phyloP scores from a whole-genome alignment of 1,284 basidiomycete species.

The Ceraceosorus guamensis region DNA sequence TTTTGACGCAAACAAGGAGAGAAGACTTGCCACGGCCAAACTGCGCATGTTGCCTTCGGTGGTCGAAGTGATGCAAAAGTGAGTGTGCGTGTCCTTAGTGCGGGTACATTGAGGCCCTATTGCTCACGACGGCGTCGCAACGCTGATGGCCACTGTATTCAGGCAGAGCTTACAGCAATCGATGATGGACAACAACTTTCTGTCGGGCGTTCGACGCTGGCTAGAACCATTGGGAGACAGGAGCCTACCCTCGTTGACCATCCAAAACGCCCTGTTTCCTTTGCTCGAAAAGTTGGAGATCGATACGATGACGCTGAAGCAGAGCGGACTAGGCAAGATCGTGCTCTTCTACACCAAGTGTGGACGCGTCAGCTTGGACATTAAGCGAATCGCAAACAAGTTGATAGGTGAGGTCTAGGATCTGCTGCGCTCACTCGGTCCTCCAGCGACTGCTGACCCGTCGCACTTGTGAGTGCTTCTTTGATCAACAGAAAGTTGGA shows the following conservation, averaged over 20 bases:
- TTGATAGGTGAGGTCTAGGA: conserved; percentile 60
- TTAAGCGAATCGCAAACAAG: conserved; percentile 71
- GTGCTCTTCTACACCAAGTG: conserved; percentile 92
- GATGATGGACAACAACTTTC: conserved; percentile 87
- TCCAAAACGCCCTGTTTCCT: conserved; percentile 84
- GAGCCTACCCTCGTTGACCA: conserved; percentile 88
- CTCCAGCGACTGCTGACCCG: not conserved
- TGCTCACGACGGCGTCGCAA: not conserved
- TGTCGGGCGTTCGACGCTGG: conserved; percentile 84
- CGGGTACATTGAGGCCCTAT: not conserved
- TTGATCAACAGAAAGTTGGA: conserved; percentile 32
- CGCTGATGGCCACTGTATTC: not conserved
- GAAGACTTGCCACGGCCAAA: conserved; percentile 78
- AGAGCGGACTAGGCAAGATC: conserved; percentile 82
- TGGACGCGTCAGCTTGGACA: conserved; percentile 69
- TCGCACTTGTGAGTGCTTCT: not conserved
- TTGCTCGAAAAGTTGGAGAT: conserved; percentile 68
- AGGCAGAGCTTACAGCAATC: conserved; percentile 63
- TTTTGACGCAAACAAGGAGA: conserved; percentile 68
- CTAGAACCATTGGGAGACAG: conserved; percentile 88
- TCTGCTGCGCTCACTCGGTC: not conserved
- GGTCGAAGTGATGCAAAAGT: conserved; percentile 91
- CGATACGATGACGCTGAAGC: conserved; percentile 82
- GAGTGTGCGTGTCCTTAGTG: conserved; percentile 59
- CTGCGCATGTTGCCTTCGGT: conserved; percentile 77